Evolutionary conservation across 169 alveolate species (phyloP).

Genomic region (Cryptosporidium canis): DNA sequence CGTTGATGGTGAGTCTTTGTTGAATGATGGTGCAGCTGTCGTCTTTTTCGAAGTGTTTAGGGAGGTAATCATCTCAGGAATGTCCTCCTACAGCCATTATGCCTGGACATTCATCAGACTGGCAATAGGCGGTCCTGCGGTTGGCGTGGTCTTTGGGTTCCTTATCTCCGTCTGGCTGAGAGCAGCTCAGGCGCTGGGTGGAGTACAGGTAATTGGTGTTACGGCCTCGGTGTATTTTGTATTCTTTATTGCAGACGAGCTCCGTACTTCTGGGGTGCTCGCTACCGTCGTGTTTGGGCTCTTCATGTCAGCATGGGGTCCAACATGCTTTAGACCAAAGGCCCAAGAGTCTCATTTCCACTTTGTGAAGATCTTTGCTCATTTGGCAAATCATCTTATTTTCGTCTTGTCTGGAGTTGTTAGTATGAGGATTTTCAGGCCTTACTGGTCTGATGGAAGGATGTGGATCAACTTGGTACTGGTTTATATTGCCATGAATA

Average conservation of each 20-base stretch:
- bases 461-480: constrained; percentile 74
- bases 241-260: constrained; percentile 75
- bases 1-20: constrained; percentile 78
- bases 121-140: constrained; percentile 78
- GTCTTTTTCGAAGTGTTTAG: constrained; percentile 73
- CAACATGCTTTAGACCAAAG: constrained; percentile 71
- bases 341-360: constrained; percentile 74
- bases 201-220: constrained; percentile 75
- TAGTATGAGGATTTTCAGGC: constrained; percentile 72
- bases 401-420: constrained; percentile 75
- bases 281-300: constrained; percentile 77
- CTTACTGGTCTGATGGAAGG: constrained; percentile 73
- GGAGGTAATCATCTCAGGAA: constrained; percentile 43
- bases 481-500: constrained; percentile 74
- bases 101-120: constrained; percentile 72
- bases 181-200: constrained; percentile 71
- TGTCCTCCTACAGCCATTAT: constrained; percentile 71
- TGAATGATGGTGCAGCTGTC: constrained; percentile 78
- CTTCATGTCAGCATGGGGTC: constrained; percentile 76
- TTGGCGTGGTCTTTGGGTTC: constrained; percentile 74
- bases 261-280: constrained; percentile 75
- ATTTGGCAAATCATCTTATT: constrained; percentile 75
- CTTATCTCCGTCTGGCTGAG: constrained; percentile 64
- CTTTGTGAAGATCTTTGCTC: constrained; percentile 72
- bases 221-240: constrained; percentile 74